A percentile compares a stretch with the other conserved stretches of the same genome.
Conservation (phyloP, 352 stramenopile species). For the Phytophthora aleatoria region DNA sequence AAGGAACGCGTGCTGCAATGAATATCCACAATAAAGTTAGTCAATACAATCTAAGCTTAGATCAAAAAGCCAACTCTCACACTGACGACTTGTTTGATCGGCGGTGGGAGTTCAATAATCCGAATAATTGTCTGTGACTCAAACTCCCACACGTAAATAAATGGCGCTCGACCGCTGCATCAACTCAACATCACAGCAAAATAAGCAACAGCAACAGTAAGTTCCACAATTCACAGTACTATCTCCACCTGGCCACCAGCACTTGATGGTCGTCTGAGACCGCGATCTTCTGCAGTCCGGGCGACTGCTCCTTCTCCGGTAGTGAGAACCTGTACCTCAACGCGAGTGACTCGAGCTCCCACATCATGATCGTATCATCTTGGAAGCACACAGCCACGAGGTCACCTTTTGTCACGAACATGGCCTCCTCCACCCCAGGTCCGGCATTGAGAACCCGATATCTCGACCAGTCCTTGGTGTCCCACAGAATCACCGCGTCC, state of each 20-base stretch:
- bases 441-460: slow-evolving; percentile 83
- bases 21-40: background rate
- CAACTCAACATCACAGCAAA: background rate
- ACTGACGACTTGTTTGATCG: slow-evolving; percentile 66
- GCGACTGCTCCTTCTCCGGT: slow-evolving; percentile 63
- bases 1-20: slow-evolving; percentile 66
- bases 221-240: background rate
- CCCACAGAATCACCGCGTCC: slow-evolving; percentile 85
- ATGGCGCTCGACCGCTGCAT: slow-evolving; percentile 66
- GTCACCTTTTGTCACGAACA: slow-evolving; percentile 62
- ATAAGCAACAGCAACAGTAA: slow-evolving; percentile 2
- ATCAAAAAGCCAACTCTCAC: slow-evolving; percentile 30
- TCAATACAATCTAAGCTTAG: background rate
- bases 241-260: slow-evolving; percentile 71
- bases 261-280: slow-evolving; percentile 81
- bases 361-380: slow-evolving; percentile 89
- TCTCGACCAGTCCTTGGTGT: slow-evolving; percentile 84
- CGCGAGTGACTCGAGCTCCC: slow-evolving; percentile 75
- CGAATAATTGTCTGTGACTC: slow-evolving; percentile 85
- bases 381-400: slow-evolving; percentile 84
- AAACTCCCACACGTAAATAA: slow-evolving; percentile 86
- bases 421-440: slow-evolving; percentile 62
- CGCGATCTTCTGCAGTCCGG: slow-evolving; percentile 63
- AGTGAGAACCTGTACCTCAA: slow-evolving; percentile 77
- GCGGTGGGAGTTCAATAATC: slow-evolving; percentile 82